Base-by-base conservation (phyloP, 768 basidiomycete species). In the Termitomyces sp. region DNA sequence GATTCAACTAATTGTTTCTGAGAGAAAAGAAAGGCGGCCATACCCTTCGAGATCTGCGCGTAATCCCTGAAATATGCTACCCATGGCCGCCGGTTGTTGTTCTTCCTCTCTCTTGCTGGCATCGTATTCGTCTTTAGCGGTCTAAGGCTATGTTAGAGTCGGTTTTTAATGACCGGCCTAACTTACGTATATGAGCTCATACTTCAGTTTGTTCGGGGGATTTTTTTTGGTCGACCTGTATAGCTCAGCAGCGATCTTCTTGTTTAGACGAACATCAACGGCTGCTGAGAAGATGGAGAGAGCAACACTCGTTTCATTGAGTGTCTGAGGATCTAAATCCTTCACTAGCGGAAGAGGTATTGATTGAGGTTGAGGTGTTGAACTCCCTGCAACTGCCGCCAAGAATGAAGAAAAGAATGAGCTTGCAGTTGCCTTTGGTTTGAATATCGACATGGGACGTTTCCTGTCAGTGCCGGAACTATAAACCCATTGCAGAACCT, bases 221-320 rank as follows among this genome's bases (percentile, higher is more conserved):
- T 90, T 87, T 77, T 99, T 99, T 81, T 98, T 98, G 11, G 95
- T 99, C 0, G 93, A 91, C 58, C 96, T 79, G 58, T 89, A 81
- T 35, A 98, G 74, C 69, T 98, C 96, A 9, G 75, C 69, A 2
- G 82, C 76, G 49, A 88, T 73, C 66, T 87, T 90, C 70, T 82
- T 79, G 60, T 84, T 83, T 18, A 91, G 68, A 44, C 72, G 77
- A 20, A 92, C 86, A 46, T 79, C 78, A 14, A 90, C 80, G 38
- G 85, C 78, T 2, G 86, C 87, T 9, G 85, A 79, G 66, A 85
- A 89, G 44, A 90, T 80, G 1, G 84, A 80, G 54, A 91, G 65
- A 1, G 79, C 72, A 28, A 91, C 84, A 58, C 75, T 81, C 0
- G 82, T 83, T 53, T 80, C 77, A 50, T 76, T 76, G 32, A 79